A percentile compares a stretch with the other conserved stretches of the same genome.
phyloP scores from a whole-genome alignment of 257 asterid species.

The Ehretia macrophylla region DNA sequence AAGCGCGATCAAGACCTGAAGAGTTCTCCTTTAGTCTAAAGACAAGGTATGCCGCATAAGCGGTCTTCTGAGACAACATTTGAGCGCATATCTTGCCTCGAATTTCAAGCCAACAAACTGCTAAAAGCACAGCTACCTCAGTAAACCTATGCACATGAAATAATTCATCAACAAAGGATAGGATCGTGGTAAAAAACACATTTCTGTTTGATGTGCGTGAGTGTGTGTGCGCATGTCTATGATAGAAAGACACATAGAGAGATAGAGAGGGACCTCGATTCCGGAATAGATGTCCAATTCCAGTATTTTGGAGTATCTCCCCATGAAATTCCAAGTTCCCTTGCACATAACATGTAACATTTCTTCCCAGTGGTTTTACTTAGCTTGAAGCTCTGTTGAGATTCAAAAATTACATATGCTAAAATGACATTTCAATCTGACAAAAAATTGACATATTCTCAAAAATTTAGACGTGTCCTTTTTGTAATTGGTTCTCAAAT shows the following conservation, averaged over 20 bases:
- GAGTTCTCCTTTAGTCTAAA: slow-evolving; percentile 27
- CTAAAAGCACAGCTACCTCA: slow-evolving; percentile 58
- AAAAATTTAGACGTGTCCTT: no score
- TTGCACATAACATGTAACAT: neutral
- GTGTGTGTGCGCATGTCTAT: neutral
- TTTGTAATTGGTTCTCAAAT: no score
- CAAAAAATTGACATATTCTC: no score
- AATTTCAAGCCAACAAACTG: slow-evolving; percentile 57
- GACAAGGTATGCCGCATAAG: slow-evolving; percentile 51
- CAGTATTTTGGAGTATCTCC: neutral
- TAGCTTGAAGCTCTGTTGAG: slow-evolving; percentile 10
- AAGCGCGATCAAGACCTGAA: slow-evolving; percentile 37
- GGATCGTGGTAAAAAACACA: no score
- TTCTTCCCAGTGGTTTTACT: slow-evolving; percentile 1
- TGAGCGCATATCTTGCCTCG: slow-evolving; percentile 37
- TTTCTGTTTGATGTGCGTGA: no score
- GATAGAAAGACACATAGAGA: neutral
- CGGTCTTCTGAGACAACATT: slow-evolving; percentile 36
- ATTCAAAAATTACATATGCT: neutral
- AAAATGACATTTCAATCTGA: no score
- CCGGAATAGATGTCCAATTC: neutral
- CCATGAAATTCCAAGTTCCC: neutral
- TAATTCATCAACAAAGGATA: neutral
- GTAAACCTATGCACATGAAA: slow-evolving; percentile 39
- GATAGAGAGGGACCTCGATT: neutral